Evolutionary conservation across 129 eudicot species (phyloP).

Genomic region (Flaveria ramosissima): DNA sequence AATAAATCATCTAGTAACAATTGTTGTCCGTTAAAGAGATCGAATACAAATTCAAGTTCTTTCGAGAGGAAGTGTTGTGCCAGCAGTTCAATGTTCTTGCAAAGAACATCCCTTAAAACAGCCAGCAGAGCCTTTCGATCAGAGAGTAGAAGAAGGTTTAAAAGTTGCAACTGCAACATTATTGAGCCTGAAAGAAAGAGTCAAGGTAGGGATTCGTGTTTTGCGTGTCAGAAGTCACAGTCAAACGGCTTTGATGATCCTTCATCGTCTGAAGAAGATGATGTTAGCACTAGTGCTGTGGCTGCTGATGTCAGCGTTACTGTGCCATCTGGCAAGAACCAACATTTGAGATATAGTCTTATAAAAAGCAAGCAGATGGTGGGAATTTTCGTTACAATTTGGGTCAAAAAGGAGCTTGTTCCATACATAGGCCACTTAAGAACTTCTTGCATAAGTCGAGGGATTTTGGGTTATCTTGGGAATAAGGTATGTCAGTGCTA

Average conservation of each 20-base stretch:
- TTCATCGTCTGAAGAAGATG: conserved; percentile 61
- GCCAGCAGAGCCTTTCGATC: conserved; percentile 55
- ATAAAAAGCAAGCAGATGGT: conserved; percentile 75
- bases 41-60: conserved; percentile 32
- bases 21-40: conserved; percentile 20
- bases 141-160: conserved; percentile 54
- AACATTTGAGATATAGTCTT: conserved; percentile 54
- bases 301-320: conserved; percentile 37
- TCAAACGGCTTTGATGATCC: conserved; percentile 44
- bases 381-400: conserved; percentile 62
- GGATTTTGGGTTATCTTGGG: conserved; percentile 71
- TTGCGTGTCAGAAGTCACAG: conserved; percentile 52
- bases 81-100: conserved; percentile 48
- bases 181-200: conserved; percentile 50
- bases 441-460: conserved; percentile 65
- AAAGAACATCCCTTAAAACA: conserved; percentile 52
- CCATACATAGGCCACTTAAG: conserved; percentile 58
- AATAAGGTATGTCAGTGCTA: conserved; percentile 52
- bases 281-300: conserved; percentile 25
- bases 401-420: conserved; percentile 67
- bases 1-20: conserved; percentile 38
- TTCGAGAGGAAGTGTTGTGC: conserved; percentile 36
- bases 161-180: conserved; percentile 55
- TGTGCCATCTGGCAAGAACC: conserved; percentile 35
- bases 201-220: conserved; percentile 55